A percentile compares a stretch with the other conserved stretches of the same genome.
Conservation (phyloP, 495 filamentous ascomycete genomes). For the Neurospora sublineolata region DNA sequence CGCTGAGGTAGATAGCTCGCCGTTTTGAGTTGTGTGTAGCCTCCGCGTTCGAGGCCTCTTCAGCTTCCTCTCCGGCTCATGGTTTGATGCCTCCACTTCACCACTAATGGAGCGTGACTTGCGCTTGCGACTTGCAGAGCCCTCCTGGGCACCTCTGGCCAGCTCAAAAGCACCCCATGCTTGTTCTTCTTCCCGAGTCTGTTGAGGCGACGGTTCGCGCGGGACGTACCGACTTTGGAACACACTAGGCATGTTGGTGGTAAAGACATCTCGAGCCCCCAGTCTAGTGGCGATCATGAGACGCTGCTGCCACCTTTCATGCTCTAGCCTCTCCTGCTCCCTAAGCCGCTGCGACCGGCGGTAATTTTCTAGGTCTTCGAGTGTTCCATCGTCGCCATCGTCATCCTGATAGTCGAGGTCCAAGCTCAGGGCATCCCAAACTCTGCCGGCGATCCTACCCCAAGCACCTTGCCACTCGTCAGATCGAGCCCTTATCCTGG, state of each 20-base stretch:
- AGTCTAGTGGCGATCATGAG: slow-evolving; percentile 68
- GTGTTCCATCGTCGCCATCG: slow-evolving; percentile 41
- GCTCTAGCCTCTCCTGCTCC: slow-evolving; percentile 54
- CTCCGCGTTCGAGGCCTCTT: slow-evolving; percentile 69
- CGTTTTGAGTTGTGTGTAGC: slow-evolving; percentile 22
- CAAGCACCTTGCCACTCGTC: slow-evolving; percentile 46
- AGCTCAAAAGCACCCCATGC: slow-evolving; percentile 88
- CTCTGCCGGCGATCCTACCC: slow-evolving; percentile 37
- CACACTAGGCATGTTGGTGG: slow-evolving; percentile 39
- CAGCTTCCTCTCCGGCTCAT: slow-evolving; percentile 57
- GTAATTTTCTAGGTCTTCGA: slow-evolving; percentile 24
- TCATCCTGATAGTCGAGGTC: slow-evolving; percentile 88
- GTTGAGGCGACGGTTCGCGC: slow-evolving; percentile 38
- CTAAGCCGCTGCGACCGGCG: slow-evolving; percentile 45
- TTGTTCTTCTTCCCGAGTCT: slow-evolving; percentile 65
- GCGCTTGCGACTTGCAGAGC: slow-evolving; percentile 46
- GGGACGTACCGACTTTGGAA: slow-evolving; percentile 9
- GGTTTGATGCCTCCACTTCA: slow-evolving; percentile 50
- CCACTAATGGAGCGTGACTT: slow-evolving; percentile 60
- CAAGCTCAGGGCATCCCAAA: slow-evolving; percentile 50
- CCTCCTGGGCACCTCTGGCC: slow-evolving; percentile 54
- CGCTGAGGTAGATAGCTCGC: slow-evolving; percentile 24
- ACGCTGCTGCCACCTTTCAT: slow-evolving; percentile 65
- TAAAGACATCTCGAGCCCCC: slow-evolving; percentile 55
- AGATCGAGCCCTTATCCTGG: slow-evolving; percentile 33